A percentile compares a stretch with the other conserved stretches of the same genome.
Conservation (phyloP, 2,329 filamentous ascomycete genomes). For the Huntiella bhutanensis region DNA sequence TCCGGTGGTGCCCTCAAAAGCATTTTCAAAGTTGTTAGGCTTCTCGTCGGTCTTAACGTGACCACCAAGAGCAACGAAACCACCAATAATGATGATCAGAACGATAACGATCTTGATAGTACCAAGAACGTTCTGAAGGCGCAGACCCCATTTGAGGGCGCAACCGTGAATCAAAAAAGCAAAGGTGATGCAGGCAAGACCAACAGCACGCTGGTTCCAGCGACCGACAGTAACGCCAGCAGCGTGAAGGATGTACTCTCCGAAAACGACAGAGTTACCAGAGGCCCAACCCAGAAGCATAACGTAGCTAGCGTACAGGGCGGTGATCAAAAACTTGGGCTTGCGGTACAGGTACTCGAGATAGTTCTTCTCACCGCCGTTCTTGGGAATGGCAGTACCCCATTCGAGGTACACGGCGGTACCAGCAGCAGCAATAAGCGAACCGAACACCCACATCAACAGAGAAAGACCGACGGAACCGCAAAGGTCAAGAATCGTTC, state of each 20-base stretch:
- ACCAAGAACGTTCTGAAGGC: conserved; percentile 47
- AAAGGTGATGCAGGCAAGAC: conserved; percentile 44
- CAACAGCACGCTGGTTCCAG: conserved; percentile 50
- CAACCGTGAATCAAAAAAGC: conserved; percentile 48
- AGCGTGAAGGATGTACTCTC: conserved; percentile 50
- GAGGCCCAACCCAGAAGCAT: conserved; percentile 46
- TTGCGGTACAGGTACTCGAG: conserved; percentile 44
- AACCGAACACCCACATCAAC: conserved; percentile 43
- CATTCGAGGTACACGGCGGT: conserved; percentile 49
- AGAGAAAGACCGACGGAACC: conserved; percentile 44
- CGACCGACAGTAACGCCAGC: conserved; percentile 40
- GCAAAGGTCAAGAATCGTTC: conserved; percentile 34
- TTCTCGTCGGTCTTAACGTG: conserved; percentile 38
- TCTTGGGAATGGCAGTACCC: conserved; percentile 43
- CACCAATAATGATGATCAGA: conserved; percentile 43
- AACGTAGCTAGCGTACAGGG: conserved; percentile 41
- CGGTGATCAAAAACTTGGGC: conserved; percentile 41
- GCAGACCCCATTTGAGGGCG: conserved; percentile 45
- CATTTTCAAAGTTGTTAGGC: conserved; percentile 42
- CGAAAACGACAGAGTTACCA: conserved; percentile 50
- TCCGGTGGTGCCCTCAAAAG: conserved; percentile 46
- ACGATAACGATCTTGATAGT: conserved; percentile 47
- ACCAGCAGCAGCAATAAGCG: conserved; percentile 41
- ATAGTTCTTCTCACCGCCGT: conserved; percentile 49
- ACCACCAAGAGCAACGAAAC: conserved; percentile 42